Evolutionary conservation across 768 basidiomycete genomes (phyloP).

Genomic region (Trametes meyenii): DNA sequence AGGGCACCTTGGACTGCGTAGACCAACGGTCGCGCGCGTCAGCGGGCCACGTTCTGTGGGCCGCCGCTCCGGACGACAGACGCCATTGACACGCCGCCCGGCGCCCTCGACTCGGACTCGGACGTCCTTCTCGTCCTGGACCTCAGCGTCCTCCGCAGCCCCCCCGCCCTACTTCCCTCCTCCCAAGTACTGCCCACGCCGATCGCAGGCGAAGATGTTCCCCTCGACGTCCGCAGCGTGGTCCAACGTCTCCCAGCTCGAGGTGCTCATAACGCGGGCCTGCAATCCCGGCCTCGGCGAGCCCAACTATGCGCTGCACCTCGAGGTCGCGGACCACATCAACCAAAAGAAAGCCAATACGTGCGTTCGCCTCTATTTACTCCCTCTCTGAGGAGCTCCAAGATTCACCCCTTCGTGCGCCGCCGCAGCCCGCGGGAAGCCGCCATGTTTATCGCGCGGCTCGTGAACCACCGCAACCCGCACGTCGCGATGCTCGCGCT

Average conservation of each 20-base stretch:
- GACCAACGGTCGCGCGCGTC: too few relatives aligned
- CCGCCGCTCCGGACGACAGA: background rate
- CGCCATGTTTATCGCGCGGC: constrained; percentile 78
- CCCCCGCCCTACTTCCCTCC: background rate
- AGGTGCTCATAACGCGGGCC: constrained; percentile 75
- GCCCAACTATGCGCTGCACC: constrained; percentile 89
- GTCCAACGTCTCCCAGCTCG: constrained; percentile 20
- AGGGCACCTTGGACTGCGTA: too few relatives aligned
- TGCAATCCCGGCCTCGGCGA: constrained; percentile 86
- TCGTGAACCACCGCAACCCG: constrained; percentile 91
- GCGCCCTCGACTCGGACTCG: background rate
- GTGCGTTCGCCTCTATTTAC: constrained; percentile 47
- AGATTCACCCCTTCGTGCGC: background rate
- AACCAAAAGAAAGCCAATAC: constrained; percentile 96
- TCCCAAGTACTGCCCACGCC: background rate
- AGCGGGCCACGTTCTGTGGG: background rate
- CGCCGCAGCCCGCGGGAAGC: constrained; percentile 82
- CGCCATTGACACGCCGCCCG: background rate
- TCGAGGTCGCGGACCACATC: constrained; percentile 93
- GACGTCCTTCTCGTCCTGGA: constrained; percentile 7
- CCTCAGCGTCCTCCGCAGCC: background rate
- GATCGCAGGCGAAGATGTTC: constrained; percentile 1
- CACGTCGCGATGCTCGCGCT: constrained; percentile 89
- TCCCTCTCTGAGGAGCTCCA: background rate
- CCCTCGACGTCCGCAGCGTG: constrained; percentile 15